Evolutionary conservation across 441 rosid genomes (phyloP).

Genomic region (Euphorbia schlechtendalii): DNA sequence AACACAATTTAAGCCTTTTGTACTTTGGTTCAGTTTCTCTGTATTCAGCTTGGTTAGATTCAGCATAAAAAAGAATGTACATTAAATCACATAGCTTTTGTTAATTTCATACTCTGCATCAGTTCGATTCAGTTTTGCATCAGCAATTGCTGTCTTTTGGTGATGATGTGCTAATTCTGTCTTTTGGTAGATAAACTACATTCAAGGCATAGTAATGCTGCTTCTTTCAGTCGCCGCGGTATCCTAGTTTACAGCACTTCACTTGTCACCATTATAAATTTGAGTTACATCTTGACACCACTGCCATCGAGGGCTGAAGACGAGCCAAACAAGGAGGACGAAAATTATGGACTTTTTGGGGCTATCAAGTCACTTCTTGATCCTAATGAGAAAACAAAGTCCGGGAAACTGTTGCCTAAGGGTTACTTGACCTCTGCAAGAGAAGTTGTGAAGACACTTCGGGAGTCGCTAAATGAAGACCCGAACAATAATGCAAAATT

Average conservation of each 20-base stretch:
- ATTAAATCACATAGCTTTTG: too few species aligned
- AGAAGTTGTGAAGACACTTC: conserved; percentile 66
- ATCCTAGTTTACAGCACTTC: conserved; percentile 30
- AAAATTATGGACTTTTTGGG: conserved; percentile 55
- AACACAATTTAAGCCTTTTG: too few species aligned
- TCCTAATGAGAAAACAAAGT: conserved; percentile 65
- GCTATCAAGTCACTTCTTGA: conserved; percentile 62
- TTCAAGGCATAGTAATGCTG: conserved; percentile 18
- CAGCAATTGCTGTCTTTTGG: not conserved
- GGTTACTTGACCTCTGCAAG: conserved; percentile 81
- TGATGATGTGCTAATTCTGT: not conserved
- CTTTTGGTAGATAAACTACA: conserved; percentile 34
- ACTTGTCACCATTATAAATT: conserved; percentile 27
- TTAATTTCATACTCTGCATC: not conserved
- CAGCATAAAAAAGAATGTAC: too few species aligned
- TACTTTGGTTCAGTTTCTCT: too few species aligned
- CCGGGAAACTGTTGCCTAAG: conserved; percentile 71
- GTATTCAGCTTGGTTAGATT: too few species aligned
- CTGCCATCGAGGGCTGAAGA: conserved; percentile 42
- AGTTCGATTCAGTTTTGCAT: not conserved
- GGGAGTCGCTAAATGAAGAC: conserved; percentile 70
- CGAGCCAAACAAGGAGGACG: conserved; percentile 26
- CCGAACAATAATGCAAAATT: conserved; percentile 60
- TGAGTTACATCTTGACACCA: conserved; percentile 27
- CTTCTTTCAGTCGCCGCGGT: conserved; percentile 39